A percentile compares a stretch with the other conserved stretches of the same genome.
Conservation (phyloP, 23 red algal genomes). For the Gracilaria caudata region DNA sequence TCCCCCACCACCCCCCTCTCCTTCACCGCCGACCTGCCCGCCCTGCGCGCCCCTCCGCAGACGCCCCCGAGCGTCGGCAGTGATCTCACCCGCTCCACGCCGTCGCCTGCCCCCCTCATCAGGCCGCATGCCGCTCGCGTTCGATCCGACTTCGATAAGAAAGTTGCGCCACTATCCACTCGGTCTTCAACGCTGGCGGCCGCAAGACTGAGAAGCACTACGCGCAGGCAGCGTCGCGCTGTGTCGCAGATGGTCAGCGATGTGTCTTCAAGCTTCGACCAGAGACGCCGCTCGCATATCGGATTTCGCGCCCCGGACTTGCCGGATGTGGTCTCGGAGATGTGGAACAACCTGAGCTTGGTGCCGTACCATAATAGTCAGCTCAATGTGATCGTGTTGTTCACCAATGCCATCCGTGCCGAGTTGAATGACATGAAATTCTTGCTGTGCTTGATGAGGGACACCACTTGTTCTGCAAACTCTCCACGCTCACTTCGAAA, state of each 20-base stretch:
- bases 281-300: background rate
- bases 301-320: background rate
- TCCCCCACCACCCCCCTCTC: constrained; percentile 11
- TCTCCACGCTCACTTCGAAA: constrained; percentile 29
- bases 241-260: constrained; percentile 35
- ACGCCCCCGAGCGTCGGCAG: constrained; percentile 14
- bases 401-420: constrained; percentile 30
- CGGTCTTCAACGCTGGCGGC: constrained; percentile 19
- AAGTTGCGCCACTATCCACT: constrained; percentile 20
- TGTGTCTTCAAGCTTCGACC: background rate
- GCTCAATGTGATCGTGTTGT: constrained; percentile 5
- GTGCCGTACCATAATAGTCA: background rate
- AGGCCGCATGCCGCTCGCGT: constrained; percentile 47
- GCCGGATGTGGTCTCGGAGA: constrained; percentile 1
- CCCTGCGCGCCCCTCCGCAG: background rate
- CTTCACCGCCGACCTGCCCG: constrained; percentile 6
- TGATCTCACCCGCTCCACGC: constrained; percentile 40
- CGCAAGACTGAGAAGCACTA: constrained; percentile 15
- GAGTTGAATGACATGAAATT: constrained; percentile 43
- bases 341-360: background rate
- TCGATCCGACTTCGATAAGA: constrained; percentile 23
- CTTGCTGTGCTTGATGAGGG: constrained; percentile 10
- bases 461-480: background rate
- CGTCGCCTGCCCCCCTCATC: constrained; percentile 34
- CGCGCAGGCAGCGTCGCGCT: constrained; percentile 16